Base-by-base conservation (phyloP, 2,329 filamentous ascomycete species). In the Ascocoryne sarcoides region DNA sequence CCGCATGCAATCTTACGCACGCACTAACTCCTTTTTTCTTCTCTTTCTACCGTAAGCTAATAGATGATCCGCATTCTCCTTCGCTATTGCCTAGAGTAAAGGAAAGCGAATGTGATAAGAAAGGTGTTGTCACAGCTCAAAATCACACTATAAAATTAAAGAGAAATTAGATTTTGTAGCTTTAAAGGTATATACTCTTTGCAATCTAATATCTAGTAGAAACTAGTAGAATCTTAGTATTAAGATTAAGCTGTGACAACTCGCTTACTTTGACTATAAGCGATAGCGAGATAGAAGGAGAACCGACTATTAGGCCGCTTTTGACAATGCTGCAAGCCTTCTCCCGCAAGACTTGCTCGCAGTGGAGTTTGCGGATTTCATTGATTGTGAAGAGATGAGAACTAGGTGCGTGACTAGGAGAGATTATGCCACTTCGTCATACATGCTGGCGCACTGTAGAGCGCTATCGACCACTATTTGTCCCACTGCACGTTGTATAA, bases 401-500 rank as follows among this genome's bases (percentile, higher is more conserved):
- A 45, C 42, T 39, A 46, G 40, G 35, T 46, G 38, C 37, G 38
- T 47, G 40, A 36, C 43, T 48, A 44, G 37, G 40, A 46, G 44
- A 46, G 35, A 38, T 42, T 44, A 46, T 34, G 43, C 41, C 43
- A 41, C 41, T 41, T 46, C 44, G 40, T 28, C 43, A 42, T 48
- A 44, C 40, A 44, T 45, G 46, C 47, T 42, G 47, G 34, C 33
- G 36, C 45, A 43, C 32, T 46, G 40, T 48, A 43, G 44, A 46
- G 41, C 36, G 36, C 37, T 45, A 31, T 41, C 34, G 33, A 42
- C 46, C 44, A 46, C 42, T 42, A 45, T 41, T 43, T 39, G 39
- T 46, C 37, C 47, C 48, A 43, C 35, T 46, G 37, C 46, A 53
- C 16, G 36, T 54, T 50, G 28, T 53, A 50, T 63, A 65, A 41